phyloP scores from a whole-genome alignment of 805 yeast species.

The Candida sanyiensis region DNA sequence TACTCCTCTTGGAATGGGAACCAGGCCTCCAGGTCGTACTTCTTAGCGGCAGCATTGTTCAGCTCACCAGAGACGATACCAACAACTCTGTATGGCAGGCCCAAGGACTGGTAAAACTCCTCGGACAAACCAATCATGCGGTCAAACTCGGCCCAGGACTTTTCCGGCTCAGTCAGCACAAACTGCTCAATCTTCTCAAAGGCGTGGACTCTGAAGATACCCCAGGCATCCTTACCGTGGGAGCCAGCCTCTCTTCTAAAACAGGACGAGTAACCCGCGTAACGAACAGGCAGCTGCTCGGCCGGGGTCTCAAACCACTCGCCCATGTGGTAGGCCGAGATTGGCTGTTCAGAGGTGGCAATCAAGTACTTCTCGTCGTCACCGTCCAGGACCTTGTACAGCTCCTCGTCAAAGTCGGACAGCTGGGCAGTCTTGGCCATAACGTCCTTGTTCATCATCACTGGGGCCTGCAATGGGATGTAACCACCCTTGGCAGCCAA shows the following conservation, averaged over 20 bases:
- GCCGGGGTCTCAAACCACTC: slow-evolving; percentile 98
- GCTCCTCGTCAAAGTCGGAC: slow-evolving; percentile 96
- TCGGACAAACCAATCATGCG: slow-evolving; percentile 89
- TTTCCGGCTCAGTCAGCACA: slow-evolving; percentile 92
- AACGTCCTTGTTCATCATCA: slow-evolving; percentile 98
- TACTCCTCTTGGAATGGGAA: slow-evolving; percentile 99
- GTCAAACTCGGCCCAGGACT: slow-evolving; percentile 96
- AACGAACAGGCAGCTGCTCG: slow-evolving; percentile 93
- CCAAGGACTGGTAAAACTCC: slow-evolving; percentile 87
- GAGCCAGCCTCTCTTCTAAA: slow-evolving; percentile 99
- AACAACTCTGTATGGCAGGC: slow-evolving; percentile 93
- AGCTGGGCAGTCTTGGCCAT: slow-evolving; percentile 99
- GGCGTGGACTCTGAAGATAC: slow-evolving; percentile 97
- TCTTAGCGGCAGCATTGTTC: slow-evolving; percentile 98
- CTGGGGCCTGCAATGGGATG: slow-evolving; percentile 94
- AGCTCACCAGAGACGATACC: slow-evolving; percentile 98
- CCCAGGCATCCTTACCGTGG: slow-evolving; percentile 99
- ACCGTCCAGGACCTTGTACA: slow-evolving; percentile 95
- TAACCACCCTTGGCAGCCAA: slow-evolving; percentile 74
- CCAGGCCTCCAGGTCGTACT: slow-evolving; percentile 99
- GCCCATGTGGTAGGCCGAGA: slow-evolving; percentile 92
- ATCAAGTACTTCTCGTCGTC: slow-evolving; percentile 95
- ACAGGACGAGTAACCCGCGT: slow-evolving; percentile 97
- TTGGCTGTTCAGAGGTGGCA: slow-evolving; percentile 99
- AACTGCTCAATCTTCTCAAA: slow-evolving; percentile 98